Base-by-base conservation (phyloP, 768 basidiomycete genomes). In the Hebeloma cylindrosporum region DNA sequence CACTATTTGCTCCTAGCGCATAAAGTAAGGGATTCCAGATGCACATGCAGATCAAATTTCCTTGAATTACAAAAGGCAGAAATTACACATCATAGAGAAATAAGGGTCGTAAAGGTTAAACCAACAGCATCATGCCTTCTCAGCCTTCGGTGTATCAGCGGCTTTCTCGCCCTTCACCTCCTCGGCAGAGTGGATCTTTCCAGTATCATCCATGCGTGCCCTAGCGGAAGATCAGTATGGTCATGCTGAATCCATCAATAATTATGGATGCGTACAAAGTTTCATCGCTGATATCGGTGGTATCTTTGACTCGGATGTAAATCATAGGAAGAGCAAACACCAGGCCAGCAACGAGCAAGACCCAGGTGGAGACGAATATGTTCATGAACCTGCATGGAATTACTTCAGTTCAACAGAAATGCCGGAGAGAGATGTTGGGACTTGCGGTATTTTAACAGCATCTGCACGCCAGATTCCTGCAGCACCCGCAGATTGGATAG, bases 261-360 rank as follows among this genome's bases (percentile, higher is more conserved):
- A 43, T 29, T 4, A 29, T n/a, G n/a, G n/a, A n/a, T 13, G 69
- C 78, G 58, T 56, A 85, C 82, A 76, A 56, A 13, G 65, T 61
- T 52, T 78, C 78, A 32, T 83, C 80, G 18, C 70, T 72, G 7
- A 70, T 30, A 8, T 79, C 78, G 1, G 74, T 77, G 42, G 69
- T 74, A 34, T 88, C 73, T 59, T 74, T 82, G 53, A 88, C 82
- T 26, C 85, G 82, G 40, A 79, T 65, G 55, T 85, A 70, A 25
- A 88, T 79, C 86, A 88, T 87, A 5, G 84, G 85, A 26, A 86
- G 63, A n/a, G 82, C 78, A 48, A 77, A 84, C 33, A 80, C 25
- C 13, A 88, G 70, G 4, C 85, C 85, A 0, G 71, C 78, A 26
- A 77, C 76, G 33, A 86, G 77, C 21, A 88, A 68, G n/a, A 69